These are phyloP conservation scores for Cryptococcus sp. DNA, from an alignment of 1,284 basidiomycete species.

Conservation along the genomic window DNA sequence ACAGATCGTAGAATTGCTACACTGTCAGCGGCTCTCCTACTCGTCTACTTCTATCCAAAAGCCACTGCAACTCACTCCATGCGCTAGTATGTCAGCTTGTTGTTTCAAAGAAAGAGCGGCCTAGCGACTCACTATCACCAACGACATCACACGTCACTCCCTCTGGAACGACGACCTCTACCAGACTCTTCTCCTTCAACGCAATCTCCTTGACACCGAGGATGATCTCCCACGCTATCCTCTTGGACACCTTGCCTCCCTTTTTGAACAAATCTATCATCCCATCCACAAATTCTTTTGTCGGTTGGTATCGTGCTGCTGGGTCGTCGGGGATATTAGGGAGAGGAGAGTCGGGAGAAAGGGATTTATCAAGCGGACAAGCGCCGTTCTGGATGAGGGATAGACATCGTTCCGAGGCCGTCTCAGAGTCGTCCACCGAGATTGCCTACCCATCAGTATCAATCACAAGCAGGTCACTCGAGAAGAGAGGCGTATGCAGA, in stretches of 20 bases:
- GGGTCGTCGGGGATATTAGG: slow-evolving; percentile 53
- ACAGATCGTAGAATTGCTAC: slow-evolving; percentile 90
- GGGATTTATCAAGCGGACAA: slow-evolving; percentile 50
- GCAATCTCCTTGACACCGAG: slow-evolving; percentile 77
- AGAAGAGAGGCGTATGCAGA: not conserved
- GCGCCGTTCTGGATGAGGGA: slow-evolving; percentile 74
- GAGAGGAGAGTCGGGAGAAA: slow-evolving; percentile 53
- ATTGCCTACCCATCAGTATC: slow-evolving; percentile 59
- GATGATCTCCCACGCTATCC: slow-evolving; percentile 93
- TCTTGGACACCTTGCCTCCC: slow-evolving; percentile 68
- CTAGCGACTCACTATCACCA: slow-evolving; percentile 59
- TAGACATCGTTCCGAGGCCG: slow-evolving; percentile 62
- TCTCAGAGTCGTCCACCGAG: slow-evolving; percentile 78
- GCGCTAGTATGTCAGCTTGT: slow-evolving; percentile 4
- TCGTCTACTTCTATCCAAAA: not conserved
- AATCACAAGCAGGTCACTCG: not conserved
- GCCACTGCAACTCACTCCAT: slow-evolving; percentile 13
- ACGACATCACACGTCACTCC: slow-evolving; percentile 84
- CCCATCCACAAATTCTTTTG: slow-evolving; percentile 67
- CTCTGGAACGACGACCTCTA: slow-evolving; percentile 69
- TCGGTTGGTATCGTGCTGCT: slow-evolving; percentile 57
- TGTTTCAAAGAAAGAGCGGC: too few species aligned
- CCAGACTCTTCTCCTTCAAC: slow-evolving; percentile 71
- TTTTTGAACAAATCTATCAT: slow-evolving; percentile 93
- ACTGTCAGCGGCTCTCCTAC: too few species aligned